Conservation (phyloP, 352 stramenopile genomes). For the Pythium monospermum region DNA sequence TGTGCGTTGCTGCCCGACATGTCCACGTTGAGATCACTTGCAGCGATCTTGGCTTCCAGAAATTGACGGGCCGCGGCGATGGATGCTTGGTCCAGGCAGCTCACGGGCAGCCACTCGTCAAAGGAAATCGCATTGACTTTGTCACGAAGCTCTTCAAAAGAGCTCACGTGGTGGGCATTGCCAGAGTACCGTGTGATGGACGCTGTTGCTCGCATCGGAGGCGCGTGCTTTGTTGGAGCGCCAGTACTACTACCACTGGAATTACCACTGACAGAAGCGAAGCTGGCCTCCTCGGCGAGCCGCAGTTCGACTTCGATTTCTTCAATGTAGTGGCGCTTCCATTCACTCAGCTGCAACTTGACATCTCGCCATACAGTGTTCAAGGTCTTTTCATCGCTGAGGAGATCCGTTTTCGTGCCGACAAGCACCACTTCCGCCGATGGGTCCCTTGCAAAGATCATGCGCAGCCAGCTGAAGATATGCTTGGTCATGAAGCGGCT, state of each 20-base stretch:
- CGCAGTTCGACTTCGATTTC: conserved; percentile 10
- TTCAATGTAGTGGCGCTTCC: conserved; percentile 1
- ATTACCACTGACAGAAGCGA: not conserved
- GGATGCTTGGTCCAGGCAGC: conserved; percentile 6
- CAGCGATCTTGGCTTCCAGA: conserved; percentile 4
- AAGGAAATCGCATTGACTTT: conserved; percentile 7
- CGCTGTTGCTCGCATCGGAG: not conserved
- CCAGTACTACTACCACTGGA: not conserved
- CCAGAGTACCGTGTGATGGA: not conserved
- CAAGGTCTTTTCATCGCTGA: not conserved
- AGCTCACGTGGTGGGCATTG: not conserved
- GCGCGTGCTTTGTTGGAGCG: not conserved
- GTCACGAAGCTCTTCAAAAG: conserved; percentile 1
- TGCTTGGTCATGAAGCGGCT: conserved; percentile 13
- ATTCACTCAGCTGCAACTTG: conserved; percentile 8
- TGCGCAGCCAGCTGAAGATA: conserved; percentile 20
- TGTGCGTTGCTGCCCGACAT: conserved; percentile 16
- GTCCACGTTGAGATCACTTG: conserved; percentile 10
- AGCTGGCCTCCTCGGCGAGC: not conserved
- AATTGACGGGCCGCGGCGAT: conserved; percentile 3
- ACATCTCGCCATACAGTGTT: conserved; percentile 11
- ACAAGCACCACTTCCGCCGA: conserved; percentile 20
- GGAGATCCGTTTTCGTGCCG: conserved; percentile 18
- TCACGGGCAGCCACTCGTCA: conserved; percentile 11
- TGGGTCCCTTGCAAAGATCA: conserved; percentile 13